phyloP scores from a whole-genome alignment of 169 alveolate species.

The Babesia microti region DNA sequence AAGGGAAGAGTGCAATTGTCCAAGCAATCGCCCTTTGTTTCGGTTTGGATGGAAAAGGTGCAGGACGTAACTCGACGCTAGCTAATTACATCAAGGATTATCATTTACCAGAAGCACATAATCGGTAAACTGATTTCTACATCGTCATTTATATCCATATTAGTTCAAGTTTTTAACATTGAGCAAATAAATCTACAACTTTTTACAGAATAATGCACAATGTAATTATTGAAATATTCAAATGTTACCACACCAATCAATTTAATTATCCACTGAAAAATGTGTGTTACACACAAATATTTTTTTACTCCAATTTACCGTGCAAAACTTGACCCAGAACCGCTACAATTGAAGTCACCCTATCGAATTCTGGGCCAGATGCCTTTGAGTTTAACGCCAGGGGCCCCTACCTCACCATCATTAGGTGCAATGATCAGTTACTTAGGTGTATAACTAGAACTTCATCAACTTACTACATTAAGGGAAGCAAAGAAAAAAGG shows the following conservation, averaged over 20 bases:
- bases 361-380: conserved; percentile 27
- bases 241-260: conserved; percentile 12
- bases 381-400: conserved; percentile 15
- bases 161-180: conserved; percentile 14
- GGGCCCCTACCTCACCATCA: conserved; percentile 23
- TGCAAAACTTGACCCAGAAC: too few species aligned
- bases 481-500: conserved; percentile 11
- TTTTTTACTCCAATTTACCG: too few species aligned
- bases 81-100: conserved; percentile 58
- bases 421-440: conserved; percentile 13
- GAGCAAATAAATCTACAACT: too few species aligned
- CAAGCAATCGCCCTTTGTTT: conserved; percentile 64
- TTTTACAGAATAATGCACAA: conserved; percentile 20
- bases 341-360: conserved; percentile 22
- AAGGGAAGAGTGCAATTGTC: conserved; percentile 66
- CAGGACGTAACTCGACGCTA: conserved; percentile 52
- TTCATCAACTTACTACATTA: conserved; percentile 18
- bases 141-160: conserved; percentile 15
- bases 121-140: conserved; percentile 12
- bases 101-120: conserved; percentile 56
- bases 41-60: conserved; percentile 60
- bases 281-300: too few species aligned
- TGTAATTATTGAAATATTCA: conserved; percentile 12
- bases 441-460: conserved; percentile 15
- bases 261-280: conserved; percentile 20